Conservation (phyloP, 805 yeast species). For the Saccharomycopsis fibuligera region DNA sequence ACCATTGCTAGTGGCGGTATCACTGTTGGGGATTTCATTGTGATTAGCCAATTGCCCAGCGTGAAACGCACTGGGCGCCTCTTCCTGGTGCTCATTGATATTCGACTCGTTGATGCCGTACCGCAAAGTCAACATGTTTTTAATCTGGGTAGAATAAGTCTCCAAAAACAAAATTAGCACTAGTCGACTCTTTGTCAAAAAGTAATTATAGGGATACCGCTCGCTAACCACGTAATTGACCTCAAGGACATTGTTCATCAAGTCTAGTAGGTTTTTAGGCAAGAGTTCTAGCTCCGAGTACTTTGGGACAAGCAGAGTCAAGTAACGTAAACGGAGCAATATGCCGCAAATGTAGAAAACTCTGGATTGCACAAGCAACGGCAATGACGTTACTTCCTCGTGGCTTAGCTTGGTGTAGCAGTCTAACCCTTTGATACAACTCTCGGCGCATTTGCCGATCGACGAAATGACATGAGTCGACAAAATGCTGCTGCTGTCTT, state of each 20-base stretch:
- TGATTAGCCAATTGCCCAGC: too few relatives aligned
- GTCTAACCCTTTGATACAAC: conserved; percentile 46
- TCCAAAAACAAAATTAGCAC: conserved; percentile 54
- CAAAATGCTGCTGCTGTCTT: conserved; percentile 11
- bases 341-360: conserved; percentile 62
- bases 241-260: conserved; percentile 23
- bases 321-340: conserved; percentile 49
- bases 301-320: conserved; percentile 47
- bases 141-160: conserved; percentile 53
- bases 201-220: conserved; percentile 40
- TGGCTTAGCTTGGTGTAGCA: conserved; percentile 40
- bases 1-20: conserved; percentile 1
- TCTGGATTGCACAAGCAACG: conserved; percentile 50
- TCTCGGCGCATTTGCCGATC: conserved; percentile 44
- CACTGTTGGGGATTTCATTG: conserved; percentile 1
- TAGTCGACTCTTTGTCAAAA: conserved; percentile 46
- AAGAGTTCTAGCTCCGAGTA: conserved; percentile 38
- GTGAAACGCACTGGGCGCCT: too few relatives aligned
- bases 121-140: conserved; percentile 8
- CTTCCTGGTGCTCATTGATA: conserved; percentile 27
- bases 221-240: conserved; percentile 27
- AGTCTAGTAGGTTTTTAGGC: conserved; percentile 33
- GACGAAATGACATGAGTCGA: conserved; percentile 33
- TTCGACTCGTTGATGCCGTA: conserved; percentile 7
- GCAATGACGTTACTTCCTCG: conserved; percentile 47